Evolutionary conservation across 73 alveolate species (phyloP).

Genomic region (Paramecium tetraurelia): DNA sequence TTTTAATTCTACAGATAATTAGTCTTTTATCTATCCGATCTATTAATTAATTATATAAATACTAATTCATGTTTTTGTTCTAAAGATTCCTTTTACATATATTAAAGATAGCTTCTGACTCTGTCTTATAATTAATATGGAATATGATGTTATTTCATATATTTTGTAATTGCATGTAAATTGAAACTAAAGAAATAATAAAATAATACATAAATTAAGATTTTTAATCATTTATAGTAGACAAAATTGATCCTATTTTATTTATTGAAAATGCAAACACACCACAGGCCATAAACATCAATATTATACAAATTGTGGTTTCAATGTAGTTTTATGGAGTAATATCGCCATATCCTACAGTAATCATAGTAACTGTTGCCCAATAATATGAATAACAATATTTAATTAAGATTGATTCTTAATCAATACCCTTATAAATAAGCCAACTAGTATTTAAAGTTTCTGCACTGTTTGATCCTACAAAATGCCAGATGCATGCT

Average conservation of each 20-base stretch:
- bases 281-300: neutral
- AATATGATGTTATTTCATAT: neutral
- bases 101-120: neutral
- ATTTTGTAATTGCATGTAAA: neutral
- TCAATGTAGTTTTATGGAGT: neutral
- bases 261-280: slow-evolving; percentile 16
- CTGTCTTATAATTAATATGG: neutral
- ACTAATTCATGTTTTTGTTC: neutral
- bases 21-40: neutral
- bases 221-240: neutral
- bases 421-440: neutral
- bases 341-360: slow-evolving; percentile 37
- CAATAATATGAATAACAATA: slow-evolving; percentile 22
- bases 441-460: neutral
- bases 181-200: neutral
- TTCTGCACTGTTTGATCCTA: neutral
- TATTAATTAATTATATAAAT: neutral
- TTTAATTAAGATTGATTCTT: neutral
- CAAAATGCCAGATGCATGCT: slow-evolving; percentile 27
- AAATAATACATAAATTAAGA: neutral
- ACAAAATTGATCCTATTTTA: neutral
- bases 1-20: neutral
- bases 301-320: neutral
- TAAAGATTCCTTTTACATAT: neutral
- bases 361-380: slow-evolving; percentile 23